A percentile compares a stretch with the other conserved stretches of the same genome.
Evolutionary conservation across 2,329 filamentous ascomycete species (phyloP).

Genomic region (Fusarium newnesense): DNA sequence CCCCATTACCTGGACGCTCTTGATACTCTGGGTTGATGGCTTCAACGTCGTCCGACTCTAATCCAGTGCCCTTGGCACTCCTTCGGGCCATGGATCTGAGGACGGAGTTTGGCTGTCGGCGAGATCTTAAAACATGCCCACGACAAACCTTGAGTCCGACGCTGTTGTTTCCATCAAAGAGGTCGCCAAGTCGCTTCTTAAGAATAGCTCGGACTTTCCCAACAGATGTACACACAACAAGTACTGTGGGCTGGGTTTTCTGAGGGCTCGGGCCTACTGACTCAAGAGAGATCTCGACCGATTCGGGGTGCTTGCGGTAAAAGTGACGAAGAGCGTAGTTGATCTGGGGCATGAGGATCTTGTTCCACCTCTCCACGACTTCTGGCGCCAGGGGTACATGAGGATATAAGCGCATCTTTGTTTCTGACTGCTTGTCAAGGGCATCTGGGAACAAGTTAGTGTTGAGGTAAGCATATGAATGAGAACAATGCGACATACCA

Average conservation of each 20-base stretch:
- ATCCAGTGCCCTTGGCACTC: conserved; percentile 47
- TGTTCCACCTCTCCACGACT: conserved; percentile 77
- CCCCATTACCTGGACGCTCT: conserved; percentile 81
- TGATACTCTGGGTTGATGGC: conserved; percentile 81
- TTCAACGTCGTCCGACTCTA: conserved; percentile 51
- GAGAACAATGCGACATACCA: conserved; percentile 16
- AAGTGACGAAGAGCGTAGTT: conserved; percentile 77
- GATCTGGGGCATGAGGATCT: conserved; percentile 75
- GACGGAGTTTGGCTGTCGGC: conserved; percentile 52
- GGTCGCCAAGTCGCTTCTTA: conserved; percentile 71
- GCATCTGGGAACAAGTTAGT: conserved; percentile 34
- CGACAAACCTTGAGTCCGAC: conserved; percentile 78
- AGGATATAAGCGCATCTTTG: conserved; percentile 68
- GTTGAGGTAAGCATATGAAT: not conserved
- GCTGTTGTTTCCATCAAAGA: conserved; percentile 71
- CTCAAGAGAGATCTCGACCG: conserved; percentile 80
- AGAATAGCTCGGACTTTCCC: conserved; percentile 77
- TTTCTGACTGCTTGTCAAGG: conserved; percentile 42
- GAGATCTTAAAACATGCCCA: conserved; percentile 73
- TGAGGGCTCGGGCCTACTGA: conserved; percentile 76
- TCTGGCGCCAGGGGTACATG: conserved; percentile 68
- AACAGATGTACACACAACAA: conserved; percentile 81
- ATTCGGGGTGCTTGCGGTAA: conserved; percentile 78
- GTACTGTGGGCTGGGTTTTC: conserved; percentile 75
- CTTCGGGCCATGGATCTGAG: conserved; percentile 48